Percentiles rank a stretch among this genome's conserved stretches.
These are phyloP conservation scores for Carallia brachiata DNA, from an alignment of 345 rosid genomes.

Conservation along the genomic window DNA sequence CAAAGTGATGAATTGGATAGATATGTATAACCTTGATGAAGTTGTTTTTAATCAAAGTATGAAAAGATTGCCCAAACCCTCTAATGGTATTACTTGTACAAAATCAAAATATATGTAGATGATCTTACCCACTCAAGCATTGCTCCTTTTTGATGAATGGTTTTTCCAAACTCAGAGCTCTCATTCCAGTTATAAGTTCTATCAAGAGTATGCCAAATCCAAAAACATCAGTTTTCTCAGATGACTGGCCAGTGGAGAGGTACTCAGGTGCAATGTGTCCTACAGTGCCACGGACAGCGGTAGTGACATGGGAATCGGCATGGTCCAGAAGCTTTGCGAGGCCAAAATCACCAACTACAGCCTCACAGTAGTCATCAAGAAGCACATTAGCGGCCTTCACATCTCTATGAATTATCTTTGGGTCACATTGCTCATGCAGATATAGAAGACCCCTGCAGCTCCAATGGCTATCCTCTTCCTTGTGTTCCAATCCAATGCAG, in stretches of 20 bases:
- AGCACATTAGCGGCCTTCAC: conserved; percentile 19
- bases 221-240: conserved; percentile 21
- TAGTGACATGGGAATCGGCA: conserved; percentile 10
- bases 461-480: conserved; percentile 14
- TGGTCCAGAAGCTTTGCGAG: conserved; percentile 12
- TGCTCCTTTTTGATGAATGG: conserved; percentile 2
- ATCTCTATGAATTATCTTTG: conserved; percentile 15
- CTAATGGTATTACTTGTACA: too few relatives aligned
- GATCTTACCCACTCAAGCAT: conserved; percentile 18
- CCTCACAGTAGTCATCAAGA: conserved; percentile 17
- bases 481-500: conserved; percentile 9
- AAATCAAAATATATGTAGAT: too few relatives aligned
- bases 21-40: neutral
- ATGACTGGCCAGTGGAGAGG: conserved; percentile 7
- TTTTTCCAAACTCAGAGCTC: conserved; percentile 8
- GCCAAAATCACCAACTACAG: conserved; percentile 18
- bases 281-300: conserved; percentile 17
- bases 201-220: conserved; percentile 17
- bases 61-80: too few relatives aligned
- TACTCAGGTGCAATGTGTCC: conserved; percentile 22
- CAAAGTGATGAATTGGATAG: neutral
- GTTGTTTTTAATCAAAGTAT: too few relatives aligned
- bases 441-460: conserved; percentile 18
- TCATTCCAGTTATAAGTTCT: conserved; percentile 16
- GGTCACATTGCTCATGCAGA: conserved; percentile 15